Percentiles rank a stretch among this genome's conserved stretches.
These are phyloP conservation scores for Lentinula lateritia DNA, from an alignment of 768 basidiomycete species.

Conservation along the genomic window DNA sequence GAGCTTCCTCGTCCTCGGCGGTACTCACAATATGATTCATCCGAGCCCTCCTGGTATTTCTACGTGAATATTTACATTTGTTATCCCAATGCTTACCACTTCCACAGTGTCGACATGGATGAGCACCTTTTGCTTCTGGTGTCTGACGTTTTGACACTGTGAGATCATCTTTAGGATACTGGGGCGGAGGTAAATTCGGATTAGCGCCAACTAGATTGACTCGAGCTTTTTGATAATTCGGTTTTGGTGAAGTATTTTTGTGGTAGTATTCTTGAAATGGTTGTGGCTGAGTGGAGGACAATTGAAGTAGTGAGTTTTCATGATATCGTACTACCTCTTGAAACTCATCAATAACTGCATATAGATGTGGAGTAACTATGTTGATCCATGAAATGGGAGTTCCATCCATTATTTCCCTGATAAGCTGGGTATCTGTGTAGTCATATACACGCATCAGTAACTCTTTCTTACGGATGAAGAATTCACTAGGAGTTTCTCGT, in stretches of 20 bases:
- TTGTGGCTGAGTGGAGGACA: no score
- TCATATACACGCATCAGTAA: constrained; percentile 3
- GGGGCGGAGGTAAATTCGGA: background rate
- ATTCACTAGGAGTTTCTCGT: constrained; percentile 11
- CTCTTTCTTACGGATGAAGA: constrained; percentile 10
- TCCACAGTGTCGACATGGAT: constrained; percentile 28
- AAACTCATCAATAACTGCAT: constrained; percentile 7
- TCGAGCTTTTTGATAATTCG: no score
- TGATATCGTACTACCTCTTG: constrained; percentile 15
- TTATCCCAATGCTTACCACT: constrained; percentile 28
- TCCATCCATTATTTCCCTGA: constrained; percentile 7
- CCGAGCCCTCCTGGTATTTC: no score
- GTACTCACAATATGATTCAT: no score
- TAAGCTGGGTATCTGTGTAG: constrained; percentile 6
- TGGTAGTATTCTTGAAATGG: no score
- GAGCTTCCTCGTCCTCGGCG: no score
- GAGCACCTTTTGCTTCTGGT: constrained; percentile 15
- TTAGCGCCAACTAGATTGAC: background rate
- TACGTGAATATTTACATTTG: constrained; percentile 23
- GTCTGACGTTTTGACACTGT: background rate
- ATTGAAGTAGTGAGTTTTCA: constrained; percentile 4
- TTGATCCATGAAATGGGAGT: constrained; percentile 12
- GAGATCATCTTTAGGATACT: constrained; percentile 4
- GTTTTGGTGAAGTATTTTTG: background rate
- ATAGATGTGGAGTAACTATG: constrained; percentile 6